Conservation (phyloP, 2,329 filamentous ascomycete genomes). For the Aureobasidium uvarum region DNA sequence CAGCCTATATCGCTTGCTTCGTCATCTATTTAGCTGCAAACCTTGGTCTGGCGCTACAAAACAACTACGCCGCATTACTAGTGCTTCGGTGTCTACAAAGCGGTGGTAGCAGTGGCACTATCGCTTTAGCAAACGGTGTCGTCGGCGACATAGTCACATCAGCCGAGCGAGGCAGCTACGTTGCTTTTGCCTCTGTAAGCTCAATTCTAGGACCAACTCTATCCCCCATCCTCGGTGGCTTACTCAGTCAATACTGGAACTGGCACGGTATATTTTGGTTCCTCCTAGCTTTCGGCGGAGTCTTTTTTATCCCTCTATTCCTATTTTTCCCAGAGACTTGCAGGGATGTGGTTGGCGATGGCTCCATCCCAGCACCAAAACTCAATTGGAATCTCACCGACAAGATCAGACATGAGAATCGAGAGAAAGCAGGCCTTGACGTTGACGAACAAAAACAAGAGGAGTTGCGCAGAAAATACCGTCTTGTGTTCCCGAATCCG, state of each 20-base stretch:
- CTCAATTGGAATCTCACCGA: constrained; percentile 61
- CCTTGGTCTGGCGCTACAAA: constrained; percentile 39
- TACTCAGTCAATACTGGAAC: constrained; percentile 62
- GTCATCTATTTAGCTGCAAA: constrained; percentile 39
- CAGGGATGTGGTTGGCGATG: constrained; percentile 58
- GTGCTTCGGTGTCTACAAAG: constrained; percentile 63
- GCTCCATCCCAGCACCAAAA: constrained; percentile 56
- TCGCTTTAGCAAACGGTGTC: constrained; percentile 69
- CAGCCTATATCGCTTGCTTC: constrained; percentile 38
- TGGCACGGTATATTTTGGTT: constrained; percentile 73
- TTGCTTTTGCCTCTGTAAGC: constrained; percentile 63
- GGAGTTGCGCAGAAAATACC: constrained; percentile 32
- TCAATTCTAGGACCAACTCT: constrained; percentile 53
- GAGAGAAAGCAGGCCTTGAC: constrained; percentile 28
- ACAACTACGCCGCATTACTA: constrained; percentile 49
- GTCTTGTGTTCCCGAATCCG: constrained; percentile 35
- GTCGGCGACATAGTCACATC: constrained; percentile 69
- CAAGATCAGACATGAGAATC: constrained; percentile 30
- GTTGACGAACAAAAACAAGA: constrained; percentile 32
- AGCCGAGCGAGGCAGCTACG: constrained; percentile 69
- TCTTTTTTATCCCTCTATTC: constrained; percentile 55
- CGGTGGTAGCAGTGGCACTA: constrained; percentile 63
- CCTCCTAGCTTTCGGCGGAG: constrained; percentile 53
- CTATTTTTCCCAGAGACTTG: constrained; percentile 56
- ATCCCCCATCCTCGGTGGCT: constrained; percentile 62